A percentile compares a stretch with the other conserved stretches of the same genome.
These are phyloP conservation scores for Pseudodiploospora longispora DNA, from an alignment of 2,329 filamentous ascomycete species.

Conservation along the genomic window DNA sequence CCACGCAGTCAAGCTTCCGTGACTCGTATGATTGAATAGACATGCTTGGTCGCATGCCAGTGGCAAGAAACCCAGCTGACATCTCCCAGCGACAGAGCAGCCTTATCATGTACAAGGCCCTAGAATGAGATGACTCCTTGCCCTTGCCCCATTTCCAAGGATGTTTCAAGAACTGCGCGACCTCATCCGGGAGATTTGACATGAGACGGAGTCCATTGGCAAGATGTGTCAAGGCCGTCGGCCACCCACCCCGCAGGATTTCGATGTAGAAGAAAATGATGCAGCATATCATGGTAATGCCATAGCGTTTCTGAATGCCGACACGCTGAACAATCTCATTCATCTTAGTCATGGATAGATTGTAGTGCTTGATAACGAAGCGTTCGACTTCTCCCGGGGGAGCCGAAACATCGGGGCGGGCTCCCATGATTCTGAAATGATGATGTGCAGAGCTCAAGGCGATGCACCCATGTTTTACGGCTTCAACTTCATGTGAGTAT, in stretches of 20 bases:
- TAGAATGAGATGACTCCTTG: slow-evolving; percentile 7
- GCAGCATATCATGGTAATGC: slow-evolving; percentile 23
- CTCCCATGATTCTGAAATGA: slow-evolving; percentile 13
- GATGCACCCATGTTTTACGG: slow-evolving; percentile 25
- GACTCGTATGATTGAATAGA: slow-evolving; percentile 12
- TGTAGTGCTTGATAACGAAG: slow-evolving; percentile 32
- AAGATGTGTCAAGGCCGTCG: slow-evolving; percentile 19
- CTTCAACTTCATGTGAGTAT: slow-evolving; percentile 20
- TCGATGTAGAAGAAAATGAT: slow-evolving; percentile 24
- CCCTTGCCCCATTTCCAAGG: slow-evolving; percentile 11
- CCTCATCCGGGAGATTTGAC: slow-evolving; percentile 17
- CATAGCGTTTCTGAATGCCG: slow-evolving; percentile 7
- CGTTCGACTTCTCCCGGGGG: slow-evolving; percentile 22
- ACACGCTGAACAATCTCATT: slow-evolving; percentile 9
- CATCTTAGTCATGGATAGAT: slow-evolving; percentile 26
- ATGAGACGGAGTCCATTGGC: slow-evolving; percentile 23
- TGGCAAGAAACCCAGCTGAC: slow-evolving; percentile 12
- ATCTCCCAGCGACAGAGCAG: slow-evolving; percentile 16
- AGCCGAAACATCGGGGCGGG: slow-evolving; percentile 8
- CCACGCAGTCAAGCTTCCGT: slow-evolving; percentile 7
- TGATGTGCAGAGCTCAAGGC: slow-evolving; percentile 25
- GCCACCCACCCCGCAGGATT: slow-evolving; percentile 18
- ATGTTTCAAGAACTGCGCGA: slow-evolving; percentile 11
- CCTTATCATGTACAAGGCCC: slow-evolving; percentile 15
- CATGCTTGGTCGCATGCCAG: slow-evolving; percentile 13